Conservation (phyloP, 192 early-diverging fungal genomes). For the Podila verticillata region DNA sequence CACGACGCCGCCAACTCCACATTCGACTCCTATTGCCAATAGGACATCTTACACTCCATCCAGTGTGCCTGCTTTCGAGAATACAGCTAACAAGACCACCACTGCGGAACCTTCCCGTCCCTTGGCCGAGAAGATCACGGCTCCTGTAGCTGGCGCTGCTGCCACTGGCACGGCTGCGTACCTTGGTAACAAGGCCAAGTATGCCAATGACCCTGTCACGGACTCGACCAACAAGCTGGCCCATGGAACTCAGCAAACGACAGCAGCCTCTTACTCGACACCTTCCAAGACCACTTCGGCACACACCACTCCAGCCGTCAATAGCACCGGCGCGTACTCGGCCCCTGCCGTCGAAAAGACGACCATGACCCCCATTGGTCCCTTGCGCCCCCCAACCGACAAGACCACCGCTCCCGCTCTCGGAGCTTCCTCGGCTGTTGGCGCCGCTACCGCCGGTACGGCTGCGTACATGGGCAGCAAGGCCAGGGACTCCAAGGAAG, state of each 20-base stretch:
- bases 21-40: background rate
- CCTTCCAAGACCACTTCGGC: background rate
- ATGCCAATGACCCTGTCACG: background rate
- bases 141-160: constrained; percentile 12
- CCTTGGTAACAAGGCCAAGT: background rate
- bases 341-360: background rate
- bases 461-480: constrained; percentile 10
- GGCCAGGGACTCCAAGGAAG: constrained; percentile 1
- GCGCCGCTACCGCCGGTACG: constrained; percentile 9
- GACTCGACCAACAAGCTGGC: background rate
- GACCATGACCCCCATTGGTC: too few relatives aligned
- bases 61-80: background rate
- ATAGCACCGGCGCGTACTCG: background rate
- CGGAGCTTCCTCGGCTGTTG: constrained; percentile 6
- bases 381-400: background rate
- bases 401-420: constrained; percentile 14
- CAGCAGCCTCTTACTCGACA: background rate
- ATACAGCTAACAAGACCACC: background rate
- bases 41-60: background rate
- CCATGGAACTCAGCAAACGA: background rate
- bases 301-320: background rate
- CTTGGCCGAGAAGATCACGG: background rate
- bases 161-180: background rate
- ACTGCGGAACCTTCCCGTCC: background rate
- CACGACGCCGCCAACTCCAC: background rate